Conservation (phyloP, 1,284 basidiomycete species). For the Wallemia hederae region DNA sequence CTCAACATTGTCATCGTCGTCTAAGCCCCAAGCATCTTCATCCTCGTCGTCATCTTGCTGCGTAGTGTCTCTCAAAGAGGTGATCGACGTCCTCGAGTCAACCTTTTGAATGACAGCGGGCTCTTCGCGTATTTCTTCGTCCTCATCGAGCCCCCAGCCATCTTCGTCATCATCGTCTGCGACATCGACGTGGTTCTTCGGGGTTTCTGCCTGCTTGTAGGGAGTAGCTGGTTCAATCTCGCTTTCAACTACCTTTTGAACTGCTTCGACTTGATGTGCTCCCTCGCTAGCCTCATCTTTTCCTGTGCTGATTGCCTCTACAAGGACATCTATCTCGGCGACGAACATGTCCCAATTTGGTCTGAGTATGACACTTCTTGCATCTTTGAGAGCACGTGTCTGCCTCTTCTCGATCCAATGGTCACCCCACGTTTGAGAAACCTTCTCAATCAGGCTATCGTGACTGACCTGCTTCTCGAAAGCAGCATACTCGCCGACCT, state of each 20-base stretch:
- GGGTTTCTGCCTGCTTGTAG: background rate
- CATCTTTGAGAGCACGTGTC: background rate
- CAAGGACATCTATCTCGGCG: background rate
- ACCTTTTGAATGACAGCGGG: background rate
- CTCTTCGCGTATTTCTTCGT: background rate
- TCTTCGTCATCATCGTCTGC: background rate
- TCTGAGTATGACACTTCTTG: background rate
- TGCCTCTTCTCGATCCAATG: background rate
- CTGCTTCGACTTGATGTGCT: background rate
- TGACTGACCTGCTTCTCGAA: background rate
- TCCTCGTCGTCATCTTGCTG: background rate
- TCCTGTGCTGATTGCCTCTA: background rate
- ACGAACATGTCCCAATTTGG: background rate
- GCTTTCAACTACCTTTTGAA: too few species aligned
- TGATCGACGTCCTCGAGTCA: background rate
- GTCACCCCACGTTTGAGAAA: background rate
- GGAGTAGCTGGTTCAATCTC: too few species aligned
- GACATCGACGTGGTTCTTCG: background rate
- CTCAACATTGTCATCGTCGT: background rate
- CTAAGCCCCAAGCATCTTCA: background rate
- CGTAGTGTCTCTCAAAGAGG: background rate
- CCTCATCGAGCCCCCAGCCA: background rate
- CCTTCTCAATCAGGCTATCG: background rate
- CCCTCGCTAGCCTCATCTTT: background rate
- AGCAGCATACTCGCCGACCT: background rate